Evolutionary conservation across 2,329 filamentous ascomycete genomes (phyloP).

Genomic region (Aspergillus felis): DNA sequence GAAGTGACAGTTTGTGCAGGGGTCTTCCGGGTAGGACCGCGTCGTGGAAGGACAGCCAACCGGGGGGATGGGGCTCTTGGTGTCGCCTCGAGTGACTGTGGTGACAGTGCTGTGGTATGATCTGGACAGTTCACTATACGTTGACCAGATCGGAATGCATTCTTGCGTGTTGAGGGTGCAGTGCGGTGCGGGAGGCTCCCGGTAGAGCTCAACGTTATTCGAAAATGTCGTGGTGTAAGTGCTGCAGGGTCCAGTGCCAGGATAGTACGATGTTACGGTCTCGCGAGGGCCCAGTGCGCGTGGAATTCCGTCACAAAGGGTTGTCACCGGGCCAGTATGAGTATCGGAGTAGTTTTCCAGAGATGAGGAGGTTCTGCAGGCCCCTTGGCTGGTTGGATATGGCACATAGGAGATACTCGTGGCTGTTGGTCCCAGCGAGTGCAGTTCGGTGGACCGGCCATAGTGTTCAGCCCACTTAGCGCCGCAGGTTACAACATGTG

Average conservation of each 20-base stretch:
- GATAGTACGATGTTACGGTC: conserved; percentile 14
- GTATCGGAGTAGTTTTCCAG: conserved; percentile 12
- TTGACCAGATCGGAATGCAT: conserved; percentile 21
- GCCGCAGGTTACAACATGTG: conserved; percentile 17
- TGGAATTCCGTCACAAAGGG: conserved; percentile 18
- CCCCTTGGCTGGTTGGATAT: conserved; percentile 15
- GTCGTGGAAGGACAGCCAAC: conserved; percentile 10
- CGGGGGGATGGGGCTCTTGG: conserved; percentile 15
- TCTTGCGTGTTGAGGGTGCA: conserved; percentile 15
- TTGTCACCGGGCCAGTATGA: conserved; percentile 18
- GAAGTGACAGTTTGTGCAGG: conserved; percentile 18
- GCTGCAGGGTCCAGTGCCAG: conserved; percentile 16
- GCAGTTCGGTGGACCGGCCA: conserved; percentile 10
- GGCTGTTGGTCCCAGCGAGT: conserved; percentile 15
- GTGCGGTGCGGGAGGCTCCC: conserved; percentile 4
- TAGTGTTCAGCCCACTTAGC: conserved; percentile 17
- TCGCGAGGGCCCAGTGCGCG: conserved; percentile 18
- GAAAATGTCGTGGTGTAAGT: conserved; percentile 3
- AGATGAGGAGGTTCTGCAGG: conserved; percentile 12
- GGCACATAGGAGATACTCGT: conserved; percentile 9
- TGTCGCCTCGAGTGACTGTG: conserved; percentile 13
- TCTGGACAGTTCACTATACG: conserved; percentile 10
- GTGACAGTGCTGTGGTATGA: conserved; percentile 6
- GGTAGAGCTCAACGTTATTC: conserved; percentile 5
- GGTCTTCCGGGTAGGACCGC: conserved; percentile 14